Conservation (phyloP, 345 rosid species). For the Eucalyptus shirleyi region DNA sequence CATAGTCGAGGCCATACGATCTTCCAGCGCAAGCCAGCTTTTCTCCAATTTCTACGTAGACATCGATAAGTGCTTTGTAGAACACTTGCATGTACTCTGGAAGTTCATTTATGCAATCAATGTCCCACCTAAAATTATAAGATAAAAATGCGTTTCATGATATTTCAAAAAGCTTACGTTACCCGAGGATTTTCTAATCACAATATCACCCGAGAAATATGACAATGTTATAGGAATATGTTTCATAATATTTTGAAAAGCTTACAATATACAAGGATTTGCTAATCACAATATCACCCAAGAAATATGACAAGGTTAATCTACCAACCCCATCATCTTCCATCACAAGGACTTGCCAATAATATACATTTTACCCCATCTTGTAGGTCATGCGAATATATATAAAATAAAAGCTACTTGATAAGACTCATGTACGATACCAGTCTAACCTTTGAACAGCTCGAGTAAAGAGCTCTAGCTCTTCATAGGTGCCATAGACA, state of each 20-base stretch:
- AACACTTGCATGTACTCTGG: conserved; percentile 19
- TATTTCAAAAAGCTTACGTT: no score
- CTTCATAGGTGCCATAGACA: conserved; percentile 12
- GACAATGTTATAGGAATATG: no score
- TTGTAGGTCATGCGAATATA: background rate
- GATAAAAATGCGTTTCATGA: no score
- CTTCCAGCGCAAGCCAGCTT: background rate
- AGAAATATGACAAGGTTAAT: no score
- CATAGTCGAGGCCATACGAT: background rate
- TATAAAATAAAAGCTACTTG: background rate
- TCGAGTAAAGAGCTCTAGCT: conserved; percentile 7
- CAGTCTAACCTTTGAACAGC: background rate
- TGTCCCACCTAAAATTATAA: conserved; percentile 13
- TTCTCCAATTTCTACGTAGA: conserved; percentile 7
- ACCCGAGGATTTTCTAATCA: no score
- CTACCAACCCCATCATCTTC: no score
- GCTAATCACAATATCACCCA: no score
- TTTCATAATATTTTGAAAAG: no score
- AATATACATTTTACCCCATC: background rate
- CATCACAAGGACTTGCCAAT: background rate
- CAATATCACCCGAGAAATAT: no score
- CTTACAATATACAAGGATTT: no score
- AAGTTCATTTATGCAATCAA: background rate
- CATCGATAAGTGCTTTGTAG: conserved; percentile 8
- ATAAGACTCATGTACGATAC: background rate